Evolutionary conservation across 2,329 filamentous ascomycete species (phyloP).

Genomic region (Ceratocystis smalleyi): DNA sequence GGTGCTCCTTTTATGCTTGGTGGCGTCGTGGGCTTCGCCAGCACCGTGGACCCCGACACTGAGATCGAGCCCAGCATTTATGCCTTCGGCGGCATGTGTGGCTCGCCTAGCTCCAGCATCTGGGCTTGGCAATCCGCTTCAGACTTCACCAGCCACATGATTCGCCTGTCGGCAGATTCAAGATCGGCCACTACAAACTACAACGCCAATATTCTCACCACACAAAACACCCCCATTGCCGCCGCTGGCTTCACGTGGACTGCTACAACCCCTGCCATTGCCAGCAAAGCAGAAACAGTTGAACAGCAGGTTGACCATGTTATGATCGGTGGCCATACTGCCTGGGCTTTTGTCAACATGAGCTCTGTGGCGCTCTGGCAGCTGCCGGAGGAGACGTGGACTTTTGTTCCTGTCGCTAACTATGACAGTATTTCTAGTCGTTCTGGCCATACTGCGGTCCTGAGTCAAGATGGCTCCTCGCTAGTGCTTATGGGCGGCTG

Average conservation of each 20-base stretch:
- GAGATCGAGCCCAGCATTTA: slow-evolving; percentile 41
- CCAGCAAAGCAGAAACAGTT: slow-evolving; percentile 47
- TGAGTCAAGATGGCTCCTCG: slow-evolving; percentile 62
- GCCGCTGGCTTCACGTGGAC: slow-evolving; percentile 83
- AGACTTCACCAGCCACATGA: slow-evolving; percentile 68
- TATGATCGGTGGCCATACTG: slow-evolving; percentile 72
- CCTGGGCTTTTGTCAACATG: slow-evolving; percentile 81
- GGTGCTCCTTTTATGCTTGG: slow-evolving; percentile 36
- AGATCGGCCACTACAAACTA: slow-evolving; percentile 27
- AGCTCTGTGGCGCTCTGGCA: slow-evolving; percentile 78
- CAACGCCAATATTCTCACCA: slow-evolving; percentile 15
- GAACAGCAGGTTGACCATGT: slow-evolving; percentile 66
- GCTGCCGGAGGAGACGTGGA: slow-evolving; percentile 74
- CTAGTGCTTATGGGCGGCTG: slow-evolving; percentile 77
- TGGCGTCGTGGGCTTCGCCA: slow-evolving; percentile 51
- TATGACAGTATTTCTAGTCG: slow-evolving; percentile 50
- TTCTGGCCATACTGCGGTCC: slow-evolving; percentile 74
- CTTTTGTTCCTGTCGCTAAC: slow-evolving; percentile 42
- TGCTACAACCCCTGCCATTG: slow-evolving; percentile 51
- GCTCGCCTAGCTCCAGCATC: slow-evolving; percentile 11
- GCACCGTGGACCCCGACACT: slow-evolving; percentile 32
- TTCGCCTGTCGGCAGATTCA: slow-evolving; percentile 34
- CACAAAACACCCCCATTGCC: slow-evolving; percentile 35
- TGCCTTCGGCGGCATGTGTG: slow-evolving; percentile 81
- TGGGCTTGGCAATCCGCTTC: slow-evolving; percentile 53